Percentiles rank a stretch among this genome's conserved stretches.
phyloP scores from a whole-genome alignment of 805 yeast species.

The Sugiyamaella qingdaonensis region DNA sequence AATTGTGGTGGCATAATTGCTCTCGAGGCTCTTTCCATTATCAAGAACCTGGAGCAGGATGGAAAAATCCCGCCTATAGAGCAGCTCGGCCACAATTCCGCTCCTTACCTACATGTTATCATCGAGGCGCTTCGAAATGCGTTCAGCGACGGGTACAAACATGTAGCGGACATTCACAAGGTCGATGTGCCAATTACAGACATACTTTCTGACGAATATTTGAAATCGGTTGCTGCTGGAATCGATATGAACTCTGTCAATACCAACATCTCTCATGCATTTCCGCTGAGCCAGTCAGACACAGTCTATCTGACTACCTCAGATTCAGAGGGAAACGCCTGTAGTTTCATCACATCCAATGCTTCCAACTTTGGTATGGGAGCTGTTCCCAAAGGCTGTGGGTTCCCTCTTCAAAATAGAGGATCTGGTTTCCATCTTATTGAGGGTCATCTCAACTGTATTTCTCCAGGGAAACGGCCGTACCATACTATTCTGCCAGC shows the following conservation, averaged over 20 bases:
- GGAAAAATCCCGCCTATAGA: constrained; percentile 39
- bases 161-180: constrained; percentile 54
- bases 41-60: constrained; percentile 47
- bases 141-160: constrained; percentile 68
- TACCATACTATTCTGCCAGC: constrained; percentile 83
- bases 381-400: constrained; percentile 53
- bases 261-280: constrained; percentile 43
- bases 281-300: constrained; percentile 54
- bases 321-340: constrained; percentile 66
- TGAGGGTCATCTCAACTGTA: constrained; percentile 50
- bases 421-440: constrained; percentile 67
- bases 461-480: constrained; percentile 68
- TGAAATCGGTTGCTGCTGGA: constrained; percentile 43
- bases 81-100: constrained; percentile 51
- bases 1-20: constrained; percentile 79
- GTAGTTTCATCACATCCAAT: constrained; percentile 73
- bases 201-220: constrained; percentile 46
- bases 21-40: constrained; percentile 59
- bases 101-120: constrained; percentile 60
- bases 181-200: constrained; percentile 35
- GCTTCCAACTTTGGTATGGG: constrained; percentile 66
- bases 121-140: constrained; percentile 65
- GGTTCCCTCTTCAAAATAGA: constrained; percentile 69
- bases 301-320: constrained; percentile 63
- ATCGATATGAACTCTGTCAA: constrained; percentile 42